Percentiles rank a stretch among this genome's conserved stretches.
Conservation (phyloP, 306 rosid genomes). For the Casuarina equisetifolia region DNA sequence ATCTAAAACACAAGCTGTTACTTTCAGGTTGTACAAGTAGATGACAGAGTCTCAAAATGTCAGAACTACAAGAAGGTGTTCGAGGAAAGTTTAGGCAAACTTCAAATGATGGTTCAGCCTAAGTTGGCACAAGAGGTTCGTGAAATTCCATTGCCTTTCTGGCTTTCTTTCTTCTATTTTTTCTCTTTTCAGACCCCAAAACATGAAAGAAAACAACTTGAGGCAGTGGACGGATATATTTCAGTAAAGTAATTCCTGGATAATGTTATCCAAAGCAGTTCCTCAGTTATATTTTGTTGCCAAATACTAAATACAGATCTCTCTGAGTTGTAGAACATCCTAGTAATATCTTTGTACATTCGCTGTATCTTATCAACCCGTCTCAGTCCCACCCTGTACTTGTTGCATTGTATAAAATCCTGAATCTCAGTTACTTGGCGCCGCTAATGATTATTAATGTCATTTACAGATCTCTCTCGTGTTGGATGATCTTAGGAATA, state of each 20-base stretch:
- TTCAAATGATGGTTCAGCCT: slow-evolving; percentile 68
- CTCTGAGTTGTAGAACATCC: no score
- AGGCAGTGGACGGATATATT: neutral
- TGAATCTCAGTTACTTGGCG: slow-evolving; percentile 25
- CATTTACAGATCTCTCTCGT: slow-evolving; percentile 69
- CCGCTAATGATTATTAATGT: slow-evolving; percentile 25
- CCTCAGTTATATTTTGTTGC: no score
- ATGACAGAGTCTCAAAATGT: slow-evolving; percentile 52
- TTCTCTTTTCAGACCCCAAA: neutral
- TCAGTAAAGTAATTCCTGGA: no score
- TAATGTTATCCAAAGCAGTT: no score
- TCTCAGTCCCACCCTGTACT: neutral
- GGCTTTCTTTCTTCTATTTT: slow-evolving; percentile 5
- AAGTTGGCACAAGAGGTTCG: slow-evolving; percentile 73
- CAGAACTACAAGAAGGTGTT: slow-evolving; percentile 46
- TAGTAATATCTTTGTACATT: no score
- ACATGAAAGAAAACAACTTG: neutral
- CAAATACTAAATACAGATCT: no score
- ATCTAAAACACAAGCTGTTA: neutral
- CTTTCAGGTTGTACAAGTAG: slow-evolving; percentile 69
- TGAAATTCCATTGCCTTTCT: slow-evolving; percentile 19
- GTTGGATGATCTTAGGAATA: slow-evolving; percentile 53
- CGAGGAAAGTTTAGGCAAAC: slow-evolving; percentile 57
- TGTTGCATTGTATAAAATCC: slow-evolving; percentile 4
- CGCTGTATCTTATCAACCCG: neutral